Evolutionary conservation across 495 filamentous ascomycete genomes (phyloP), one percentile per base, ranked within the genome.

Genomic region (Ramalina intermedia): DNA sequence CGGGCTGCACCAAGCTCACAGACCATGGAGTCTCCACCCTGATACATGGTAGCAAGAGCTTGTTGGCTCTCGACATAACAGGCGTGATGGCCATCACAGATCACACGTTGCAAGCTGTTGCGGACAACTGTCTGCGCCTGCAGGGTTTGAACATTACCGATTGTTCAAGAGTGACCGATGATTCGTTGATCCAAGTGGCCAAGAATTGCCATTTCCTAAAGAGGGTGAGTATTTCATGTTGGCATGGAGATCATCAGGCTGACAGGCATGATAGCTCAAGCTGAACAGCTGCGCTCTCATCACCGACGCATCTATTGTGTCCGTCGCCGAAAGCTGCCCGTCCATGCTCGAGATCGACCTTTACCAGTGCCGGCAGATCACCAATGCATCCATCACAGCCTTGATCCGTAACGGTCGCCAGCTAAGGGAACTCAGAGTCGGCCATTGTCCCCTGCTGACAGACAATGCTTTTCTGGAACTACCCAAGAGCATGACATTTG

Each of bases 331-430:
- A 24, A 76, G 87, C 61, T 96, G 89, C 62, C 84, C 80, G 6
- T 84, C 94, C 44, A 86, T 99, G 29, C 74, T 99, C 37, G 93
- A 99, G 64, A 95, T 96, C 51, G 93, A 99, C 61, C 78, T 96
- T 26, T 84, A 95, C 55, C 80, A 84, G 57, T 96, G 91, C 68
- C 76, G 73, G 26, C 69, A 76, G 23, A 75, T 96, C 46, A 85
- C 82, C 38, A 87, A 90, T 61, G 73, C 78, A 9, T 82, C 93
- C 0, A 72, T 96, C 37, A 87, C 84, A 0, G 71, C 79, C 13
- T 73, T 99, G 17, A 71, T 96, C 41, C 69, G 72, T 14, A 80
- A 82, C 47, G 80, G 88, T 13, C 78, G 75, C 18, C 79, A 87
- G 27, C 78, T 99, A 1, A 82, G 91, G 41, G 91, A 99, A 65